A percentile compares a stretch with the other conserved stretches of the same genome.
phyloP scores from a whole-genome alignment of 2,329 filamentous ascomycete genomes.

The Calonectria hawksworthii region DNA sequence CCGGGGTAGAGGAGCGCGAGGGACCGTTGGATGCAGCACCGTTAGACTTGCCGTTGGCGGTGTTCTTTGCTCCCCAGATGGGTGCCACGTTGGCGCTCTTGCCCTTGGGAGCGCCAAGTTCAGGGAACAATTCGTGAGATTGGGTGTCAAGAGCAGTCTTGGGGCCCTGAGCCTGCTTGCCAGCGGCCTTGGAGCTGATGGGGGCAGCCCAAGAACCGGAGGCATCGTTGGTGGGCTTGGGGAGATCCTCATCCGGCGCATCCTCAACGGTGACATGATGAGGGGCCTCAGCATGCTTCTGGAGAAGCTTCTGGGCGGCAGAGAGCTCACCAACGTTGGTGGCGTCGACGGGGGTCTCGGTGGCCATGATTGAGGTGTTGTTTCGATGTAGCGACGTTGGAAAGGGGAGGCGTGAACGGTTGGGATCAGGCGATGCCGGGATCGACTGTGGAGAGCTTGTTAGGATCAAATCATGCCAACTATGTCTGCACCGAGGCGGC shows the following conservation, averaged over 20 bases:
- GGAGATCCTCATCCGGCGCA: constrained; percentile 82
- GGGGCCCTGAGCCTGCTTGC: constrained; percentile 75
- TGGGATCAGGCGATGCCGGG: background rate
- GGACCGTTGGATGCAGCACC: constrained; percentile 68
- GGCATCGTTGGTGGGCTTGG: constrained; percentile 62
- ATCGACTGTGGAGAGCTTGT: background rate
- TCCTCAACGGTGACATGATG: constrained; percentile 84
- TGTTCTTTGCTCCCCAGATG: constrained; percentile 83
- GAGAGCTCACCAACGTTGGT: constrained; percentile 58
- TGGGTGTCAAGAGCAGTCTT: constrained; percentile 78
- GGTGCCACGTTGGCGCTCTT: constrained; percentile 78
- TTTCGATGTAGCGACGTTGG: constrained; percentile 30
- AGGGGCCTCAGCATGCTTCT: constrained; percentile 69
- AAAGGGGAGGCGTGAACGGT: background rate
- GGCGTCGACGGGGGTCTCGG: constrained; percentile 53
- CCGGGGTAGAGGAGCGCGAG: constrained; percentile 74
- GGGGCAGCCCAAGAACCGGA: constrained; percentile 63
- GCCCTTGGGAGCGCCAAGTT: constrained; percentile 79
- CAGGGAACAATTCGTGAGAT: constrained; percentile 94
- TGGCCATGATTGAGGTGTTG: constrained; percentile 56
- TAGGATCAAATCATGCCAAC: background rate
- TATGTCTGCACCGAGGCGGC: background rate
- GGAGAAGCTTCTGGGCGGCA: constrained; percentile 73
- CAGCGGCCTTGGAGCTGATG: constrained; percentile 74
- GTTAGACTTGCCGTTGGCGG: constrained; percentile 65